Percentiles rank a stretch among this genome's conserved stretches.
These are phyloP conservation scores for Pleurotus cornucopiae DNA, from an alignment of 768 basidiomycete genomes.

Conservation along the genomic window DNA sequence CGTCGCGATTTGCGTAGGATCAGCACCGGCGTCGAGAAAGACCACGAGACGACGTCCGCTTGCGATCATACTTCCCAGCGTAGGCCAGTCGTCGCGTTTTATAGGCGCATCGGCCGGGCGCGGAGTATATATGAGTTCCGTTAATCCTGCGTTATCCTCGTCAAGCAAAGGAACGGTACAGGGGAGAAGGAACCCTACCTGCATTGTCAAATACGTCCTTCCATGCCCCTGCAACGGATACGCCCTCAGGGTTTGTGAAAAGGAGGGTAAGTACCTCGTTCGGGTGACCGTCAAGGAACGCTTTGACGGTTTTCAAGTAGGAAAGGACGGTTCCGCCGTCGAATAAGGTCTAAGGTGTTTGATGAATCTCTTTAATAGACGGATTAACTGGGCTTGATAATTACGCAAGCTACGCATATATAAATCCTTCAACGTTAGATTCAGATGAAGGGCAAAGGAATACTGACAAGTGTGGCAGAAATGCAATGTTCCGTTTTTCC, in stretches of 20 bases:
- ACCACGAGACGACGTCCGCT: conserved; percentile 40
- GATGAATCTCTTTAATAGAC: too few species aligned
- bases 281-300: conserved; percentile 54
- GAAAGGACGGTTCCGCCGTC: conserved; percentile 46
- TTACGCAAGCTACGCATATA: conserved; percentile 26
- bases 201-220: conserved; percentile 46
- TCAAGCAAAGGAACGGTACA: neutral
- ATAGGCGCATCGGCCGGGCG: conserved; percentile 13
- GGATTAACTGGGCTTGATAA: conserved; percentile 9
- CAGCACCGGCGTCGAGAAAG: conserved; percentile 40
- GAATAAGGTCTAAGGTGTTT: conserved; percentile 32
- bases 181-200: conserved; percentile 25
- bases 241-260: conserved; percentile 62
- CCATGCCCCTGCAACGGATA: conserved; percentile 43
- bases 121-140: neutral
- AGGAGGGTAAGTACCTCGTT: conserved; percentile 62
- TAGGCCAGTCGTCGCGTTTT: conserved; percentile 36
- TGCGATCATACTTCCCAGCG: conserved; percentile 43
- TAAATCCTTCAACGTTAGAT: too few species aligned
- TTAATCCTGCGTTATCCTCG: neutral
- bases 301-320: conserved; percentile 49
- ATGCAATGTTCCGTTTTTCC: conserved; percentile 42
- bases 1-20: conserved; percentile 23
- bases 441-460: neutral
- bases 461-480: conserved; percentile 65